Conservation (phyloP, 208 protist genomes). For the Leishmania guyanensis region DNA sequence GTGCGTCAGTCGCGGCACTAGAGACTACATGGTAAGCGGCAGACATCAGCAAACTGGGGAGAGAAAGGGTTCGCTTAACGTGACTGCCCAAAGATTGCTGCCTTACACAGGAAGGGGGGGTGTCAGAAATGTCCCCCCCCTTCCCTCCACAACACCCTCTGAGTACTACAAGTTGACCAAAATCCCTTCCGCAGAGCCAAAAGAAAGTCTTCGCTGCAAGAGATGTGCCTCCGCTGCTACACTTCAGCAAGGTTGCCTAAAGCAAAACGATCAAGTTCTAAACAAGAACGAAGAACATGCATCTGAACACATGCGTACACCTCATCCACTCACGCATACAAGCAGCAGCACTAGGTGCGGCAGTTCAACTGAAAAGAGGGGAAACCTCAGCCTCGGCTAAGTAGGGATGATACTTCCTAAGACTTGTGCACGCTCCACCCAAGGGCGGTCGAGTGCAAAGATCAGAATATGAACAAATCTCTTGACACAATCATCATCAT, state of each 20-base stretch:
- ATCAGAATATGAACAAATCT: slow-evolving; percentile 80
- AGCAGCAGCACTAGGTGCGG: background rate
- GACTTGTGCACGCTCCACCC: background rate
- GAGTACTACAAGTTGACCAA: too few relatives aligned
- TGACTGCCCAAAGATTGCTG: too few relatives aligned
- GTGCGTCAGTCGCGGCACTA: background rate
- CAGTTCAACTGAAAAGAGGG: background rate
- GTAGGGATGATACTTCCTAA: background rate
- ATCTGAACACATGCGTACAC: background rate
- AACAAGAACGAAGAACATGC: background rate
- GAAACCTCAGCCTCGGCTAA: background rate
- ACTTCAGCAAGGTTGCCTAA: background rate
- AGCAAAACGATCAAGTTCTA: background rate
- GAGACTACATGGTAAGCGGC: background rate
- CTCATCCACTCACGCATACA: too few relatives aligned
- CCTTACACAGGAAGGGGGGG: too few relatives aligned
- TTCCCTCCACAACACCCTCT: too few relatives aligned
- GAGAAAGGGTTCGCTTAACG: too few relatives aligned
- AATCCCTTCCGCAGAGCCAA: background rate
- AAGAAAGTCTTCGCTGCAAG: background rate
- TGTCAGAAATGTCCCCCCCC: too few relatives aligned
- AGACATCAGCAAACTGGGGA: background rate
- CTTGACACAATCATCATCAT: slow-evolving; percentile 31
- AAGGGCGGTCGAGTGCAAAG: background rate
- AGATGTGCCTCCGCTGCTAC: background rate